These are phyloP conservation scores for Sphaerulina vaccinii DNA, from an alignment of 2,329 filamentous ascomycete species.

Conservation along the genomic window DNA sequence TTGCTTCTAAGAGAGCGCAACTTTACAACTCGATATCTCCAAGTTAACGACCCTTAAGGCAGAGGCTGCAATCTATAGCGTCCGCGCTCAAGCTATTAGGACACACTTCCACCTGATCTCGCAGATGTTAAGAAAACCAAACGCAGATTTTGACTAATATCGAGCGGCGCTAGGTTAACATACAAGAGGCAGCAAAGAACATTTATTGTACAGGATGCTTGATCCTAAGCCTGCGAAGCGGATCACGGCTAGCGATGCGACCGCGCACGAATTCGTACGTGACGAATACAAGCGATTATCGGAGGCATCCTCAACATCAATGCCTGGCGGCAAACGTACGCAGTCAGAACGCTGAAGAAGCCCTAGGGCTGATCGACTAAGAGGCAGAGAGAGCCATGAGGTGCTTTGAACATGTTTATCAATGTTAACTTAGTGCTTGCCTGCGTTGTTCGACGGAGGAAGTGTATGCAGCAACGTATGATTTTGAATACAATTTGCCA, in stretches of 20 bases:
- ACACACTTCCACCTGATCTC: neutral
- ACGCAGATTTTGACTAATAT: neutral
- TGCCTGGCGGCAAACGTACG: constrained; percentile 3
- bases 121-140: neutral
- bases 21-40: constrained; percentile 2
- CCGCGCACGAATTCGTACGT: neutral
- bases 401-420: neutral
- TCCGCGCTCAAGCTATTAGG: constrained; percentile 1
- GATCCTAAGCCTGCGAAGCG: constrained; percentile 1
- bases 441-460: neutral
- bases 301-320: neutral
- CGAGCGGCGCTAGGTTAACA: neutral
- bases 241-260: constrained; percentile 2
- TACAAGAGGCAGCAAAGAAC: neutral
- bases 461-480: neutral
- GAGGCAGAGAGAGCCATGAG: neutral
- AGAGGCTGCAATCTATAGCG: constrained; percentile 4
- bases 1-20: neutral
- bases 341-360: neutral
- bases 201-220: constrained; percentile 2
- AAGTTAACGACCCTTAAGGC: neutral
- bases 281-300: neutral
- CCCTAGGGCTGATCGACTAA: neutral
- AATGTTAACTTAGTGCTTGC: neutral
- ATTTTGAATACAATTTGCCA: neutral